phyloP scores from a whole-genome alignment of 257 asterid species.

The Handroanthus guayacan region DNA sequence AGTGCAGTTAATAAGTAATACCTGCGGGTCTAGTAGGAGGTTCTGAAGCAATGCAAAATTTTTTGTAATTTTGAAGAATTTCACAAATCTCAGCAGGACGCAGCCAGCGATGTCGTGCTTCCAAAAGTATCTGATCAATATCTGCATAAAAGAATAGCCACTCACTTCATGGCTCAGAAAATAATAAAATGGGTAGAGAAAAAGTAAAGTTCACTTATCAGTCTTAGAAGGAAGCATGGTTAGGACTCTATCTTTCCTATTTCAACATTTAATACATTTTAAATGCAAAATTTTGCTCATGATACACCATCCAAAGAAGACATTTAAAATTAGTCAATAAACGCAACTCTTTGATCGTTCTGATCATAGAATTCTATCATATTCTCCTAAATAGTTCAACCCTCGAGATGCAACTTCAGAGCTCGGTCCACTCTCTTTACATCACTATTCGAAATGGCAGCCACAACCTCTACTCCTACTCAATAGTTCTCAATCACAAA shows the following conservation, averaged over 20 bases:
- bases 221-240: background rate
- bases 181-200: background rate
- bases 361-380: background rate
- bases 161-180: constrained; percentile 23
- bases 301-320: constrained; percentile 8
- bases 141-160: constrained; percentile 59
- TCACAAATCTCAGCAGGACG: constrained; percentile 96
- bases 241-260: background rate
- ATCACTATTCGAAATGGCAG: constrained; percentile 5
- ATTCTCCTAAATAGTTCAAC: background rate
- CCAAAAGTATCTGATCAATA: constrained; percentile 79
- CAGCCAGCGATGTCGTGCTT: constrained; percentile 89
- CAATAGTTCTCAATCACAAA: background rate
- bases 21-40: constrained; percentile 86
- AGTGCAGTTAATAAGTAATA: constrained; percentile 41
- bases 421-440: constrained; percentile 15
- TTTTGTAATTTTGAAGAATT: constrained; percentile 73
- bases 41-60: constrained; percentile 75
- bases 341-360: background rate
- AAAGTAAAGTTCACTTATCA: constrained; percentile 14
- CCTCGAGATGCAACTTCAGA: constrained; percentile 6
- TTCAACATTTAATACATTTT: constrained; percentile 15
- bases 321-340: background rate
- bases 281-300: background rate
- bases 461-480: background rate